Percentiles rank a stretch among this genome's conserved stretches.
Evolutionary conservation across 306 rosid species (phyloP).

Genomic region (Benincasa hispida): DNA sequence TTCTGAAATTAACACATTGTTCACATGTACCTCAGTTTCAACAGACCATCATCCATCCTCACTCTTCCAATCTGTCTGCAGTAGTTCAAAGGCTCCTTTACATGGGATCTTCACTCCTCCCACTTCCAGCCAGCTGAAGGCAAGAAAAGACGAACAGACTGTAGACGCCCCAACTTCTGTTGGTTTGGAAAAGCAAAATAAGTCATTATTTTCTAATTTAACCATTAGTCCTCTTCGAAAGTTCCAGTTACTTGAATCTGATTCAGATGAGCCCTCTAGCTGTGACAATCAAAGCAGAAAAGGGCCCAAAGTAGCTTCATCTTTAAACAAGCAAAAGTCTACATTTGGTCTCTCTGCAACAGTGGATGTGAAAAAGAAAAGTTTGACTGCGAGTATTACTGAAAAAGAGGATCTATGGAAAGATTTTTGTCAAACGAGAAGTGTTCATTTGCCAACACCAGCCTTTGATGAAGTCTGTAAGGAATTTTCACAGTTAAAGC

Average conservation of each 20-base stretch:
- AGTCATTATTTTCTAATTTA: conserved; percentile 35
- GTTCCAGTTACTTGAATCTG: conserved; percentile 71
- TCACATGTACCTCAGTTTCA: neutral
- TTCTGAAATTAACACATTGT: neutral
- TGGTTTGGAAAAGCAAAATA: conserved; percentile 22
- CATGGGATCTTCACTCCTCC: conserved; percentile 30
- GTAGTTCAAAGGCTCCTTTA: conserved; percentile 69
- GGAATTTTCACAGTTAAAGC: conserved; percentile 41
- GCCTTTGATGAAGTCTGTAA: conserved; percentile 62
- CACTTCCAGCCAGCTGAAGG: conserved; percentile 20
- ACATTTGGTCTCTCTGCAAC: conserved; percentile 6
- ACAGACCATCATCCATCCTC: conserved; percentile 17
- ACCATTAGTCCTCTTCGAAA: conserved; percentile 67
- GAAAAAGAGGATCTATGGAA: conserved; percentile 48
- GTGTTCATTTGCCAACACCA: conserved; percentile 55
- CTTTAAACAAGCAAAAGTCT: conserved; percentile 13
- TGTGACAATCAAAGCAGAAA: conserved; percentile 15
- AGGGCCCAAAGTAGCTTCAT: conserved; percentile 7
- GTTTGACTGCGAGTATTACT: conserved; percentile 4
- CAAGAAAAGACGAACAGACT: conserved; percentile 29
- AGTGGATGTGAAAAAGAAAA: conserved; percentile 17
- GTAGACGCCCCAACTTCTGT: conserved; percentile 27
- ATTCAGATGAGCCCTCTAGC: conserved; percentile 43
- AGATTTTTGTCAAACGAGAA: conserved; percentile 39
- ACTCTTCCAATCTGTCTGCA: conserved; percentile 31